phyloP scores from a whole-genome alignment of 805 yeast species.

The Wilhelminamyces savonicus region DNA sequence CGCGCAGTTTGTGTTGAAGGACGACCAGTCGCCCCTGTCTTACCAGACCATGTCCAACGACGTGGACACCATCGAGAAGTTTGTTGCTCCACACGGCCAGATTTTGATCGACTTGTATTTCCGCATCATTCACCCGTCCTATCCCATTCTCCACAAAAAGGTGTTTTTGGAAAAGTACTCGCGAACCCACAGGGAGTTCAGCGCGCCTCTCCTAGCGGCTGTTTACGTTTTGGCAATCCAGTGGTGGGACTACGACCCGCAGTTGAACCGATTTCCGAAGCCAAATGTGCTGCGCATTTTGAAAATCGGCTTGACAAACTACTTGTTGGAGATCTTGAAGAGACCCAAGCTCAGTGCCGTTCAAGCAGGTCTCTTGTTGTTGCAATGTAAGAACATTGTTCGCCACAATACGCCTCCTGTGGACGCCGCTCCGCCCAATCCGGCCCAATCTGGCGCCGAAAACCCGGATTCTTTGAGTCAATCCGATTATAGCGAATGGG shows the following conservation, averaged over 20 bases:
- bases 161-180: constrained; percentile 89
- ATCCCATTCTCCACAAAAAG: constrained; percentile 85
- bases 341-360: constrained; percentile 89
- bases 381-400: constrained; percentile 54
- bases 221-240: constrained; percentile 84
- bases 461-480: constrained; percentile 6
- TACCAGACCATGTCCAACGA: constrained; percentile 66
- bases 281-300: constrained; percentile 58
- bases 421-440: constrained; percentile 6
- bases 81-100: constrained; percentile 91
- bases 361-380: constrained; percentile 76
- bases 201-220: constrained; percentile 87
- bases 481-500: constrained; percentile 67
- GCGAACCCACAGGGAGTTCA: constrained; percentile 84
- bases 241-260: constrained; percentile 92
- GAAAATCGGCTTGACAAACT: constrained; percentile 52
- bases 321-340: constrained; percentile 71
- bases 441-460: constrained; percentile 3
- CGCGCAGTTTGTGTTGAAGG: constrained; percentile 71
- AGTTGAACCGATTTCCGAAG: constrained; percentile 65
- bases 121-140: constrained; percentile 81
- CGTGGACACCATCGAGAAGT: constrained; percentile 75
- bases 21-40: constrained; percentile 69
- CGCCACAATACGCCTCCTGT: constrained; percentile 7
- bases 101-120: constrained; percentile 74